Conservation (phyloP, 2,329 filamentous ascomycete genomes). For the Hortaea sp. region DNA sequence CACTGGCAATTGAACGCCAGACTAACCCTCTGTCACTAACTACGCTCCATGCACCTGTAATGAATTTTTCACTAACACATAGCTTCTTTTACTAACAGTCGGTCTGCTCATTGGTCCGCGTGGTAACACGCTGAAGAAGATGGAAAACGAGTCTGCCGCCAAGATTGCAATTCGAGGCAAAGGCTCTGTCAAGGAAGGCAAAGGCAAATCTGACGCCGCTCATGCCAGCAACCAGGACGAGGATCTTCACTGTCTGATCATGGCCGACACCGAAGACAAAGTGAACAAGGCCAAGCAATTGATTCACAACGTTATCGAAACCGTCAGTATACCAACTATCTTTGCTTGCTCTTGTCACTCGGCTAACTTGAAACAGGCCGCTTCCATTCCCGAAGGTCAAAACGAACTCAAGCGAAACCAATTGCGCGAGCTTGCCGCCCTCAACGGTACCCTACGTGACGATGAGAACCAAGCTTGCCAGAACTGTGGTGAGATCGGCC, state of each 20-base stretch:
- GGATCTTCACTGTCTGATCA: conserved; percentile 96
- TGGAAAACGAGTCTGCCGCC: conserved; percentile 93
- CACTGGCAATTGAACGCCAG: conserved; percentile 21
- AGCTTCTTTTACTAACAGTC: conserved; percentile 84
- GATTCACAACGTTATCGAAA: conserved; percentile 98
- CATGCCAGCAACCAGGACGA: conserved; percentile 99
- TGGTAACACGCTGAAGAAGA: conserved; percentile 99
- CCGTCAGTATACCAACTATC: conserved; percentile 49
- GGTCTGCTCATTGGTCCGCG: conserved; percentile 99
- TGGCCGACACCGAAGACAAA: conserved; percentile 99
- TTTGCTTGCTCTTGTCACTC: background rate
- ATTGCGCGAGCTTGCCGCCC: conserved; percentile 88
- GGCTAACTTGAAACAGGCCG: conserved; percentile 53
- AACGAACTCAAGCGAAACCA: conserved; percentile 99
- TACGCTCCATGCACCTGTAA: conserved; percentile 9
- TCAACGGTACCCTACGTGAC: conserved; percentile 97
- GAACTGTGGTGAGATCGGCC: conserved; percentile 96
- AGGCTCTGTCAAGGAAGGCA: conserved; percentile 98
- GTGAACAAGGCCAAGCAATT: conserved; percentile 98
- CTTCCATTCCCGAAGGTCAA: conserved; percentile 95
- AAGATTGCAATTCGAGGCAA: conserved; percentile 99
- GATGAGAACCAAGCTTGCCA: conserved; percentile 99
- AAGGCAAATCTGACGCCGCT: conserved; percentile 95
- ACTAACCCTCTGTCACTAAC: conserved; percentile 23
- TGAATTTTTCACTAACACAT: conserved; percentile 54